Evolutionary conservation across 441 rosid species (phyloP).

Genomic region (Bruguiera hainesii): DNA sequence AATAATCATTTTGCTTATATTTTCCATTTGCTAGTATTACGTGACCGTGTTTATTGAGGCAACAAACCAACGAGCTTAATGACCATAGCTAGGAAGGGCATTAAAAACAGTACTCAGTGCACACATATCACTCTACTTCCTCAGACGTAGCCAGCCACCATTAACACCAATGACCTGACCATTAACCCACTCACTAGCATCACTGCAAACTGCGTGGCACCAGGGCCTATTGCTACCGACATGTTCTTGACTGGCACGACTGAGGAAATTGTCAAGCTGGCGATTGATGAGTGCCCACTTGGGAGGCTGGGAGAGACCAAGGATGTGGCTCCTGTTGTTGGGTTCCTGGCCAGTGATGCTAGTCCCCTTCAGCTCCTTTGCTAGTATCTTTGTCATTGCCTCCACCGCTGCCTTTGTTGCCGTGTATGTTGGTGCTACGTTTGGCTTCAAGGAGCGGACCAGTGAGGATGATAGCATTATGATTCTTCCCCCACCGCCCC

Average conservation of each 20-base stretch:
- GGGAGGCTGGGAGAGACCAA: conserved; percentile 54
- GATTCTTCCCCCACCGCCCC: conserved; percentile 67
- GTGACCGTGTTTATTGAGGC: too few relatives aligned
- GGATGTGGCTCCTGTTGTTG: conserved; percentile 60
- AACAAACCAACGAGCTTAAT: too few relatives aligned
- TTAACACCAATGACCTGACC: conserved; percentile 51
- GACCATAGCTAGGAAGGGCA: too few relatives aligned
- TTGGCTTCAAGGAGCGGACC: conserved; percentile 38
- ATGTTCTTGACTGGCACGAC: conserved; percentile 59
- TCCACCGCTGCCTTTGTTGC: conserved; percentile 79
- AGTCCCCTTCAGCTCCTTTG: conserved; percentile 70
- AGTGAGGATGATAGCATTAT: conserved; percentile 54
- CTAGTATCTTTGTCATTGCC: conserved; percentile 58
- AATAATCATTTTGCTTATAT: too few relatives aligned
- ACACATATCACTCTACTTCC: conserved; percentile 31
- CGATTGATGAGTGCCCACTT: conserved; percentile 41
- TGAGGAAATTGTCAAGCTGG: conserved; percentile 46
- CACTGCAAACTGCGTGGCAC: conserved; percentile 66
- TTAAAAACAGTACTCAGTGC: too few relatives aligned
- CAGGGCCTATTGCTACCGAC: conserved; percentile 71
- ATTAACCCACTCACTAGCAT: conserved; percentile 71
- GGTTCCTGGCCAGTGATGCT: conserved; percentile 74
- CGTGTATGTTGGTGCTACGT: conserved; percentile 38
- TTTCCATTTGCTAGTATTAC: too few relatives aligned
- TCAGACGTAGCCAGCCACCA: conserved; percentile 46